Evolutionary conservation across 805 yeast species (phyloP).

Genomic region (Saturnispora dispora): DNA sequence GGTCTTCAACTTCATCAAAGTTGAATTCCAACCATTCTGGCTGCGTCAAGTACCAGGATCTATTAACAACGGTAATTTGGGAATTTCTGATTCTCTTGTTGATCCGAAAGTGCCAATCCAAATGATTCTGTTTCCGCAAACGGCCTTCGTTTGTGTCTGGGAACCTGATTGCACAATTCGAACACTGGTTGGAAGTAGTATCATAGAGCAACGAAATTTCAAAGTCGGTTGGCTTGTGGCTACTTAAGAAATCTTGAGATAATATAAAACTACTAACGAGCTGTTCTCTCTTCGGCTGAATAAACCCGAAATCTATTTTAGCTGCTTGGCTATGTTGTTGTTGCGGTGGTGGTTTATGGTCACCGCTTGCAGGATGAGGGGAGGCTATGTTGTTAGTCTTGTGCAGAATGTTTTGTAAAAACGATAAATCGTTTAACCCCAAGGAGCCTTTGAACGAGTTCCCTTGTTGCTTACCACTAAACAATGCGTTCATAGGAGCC

Average conservation of each 20-base stretch:
- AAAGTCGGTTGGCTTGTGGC: conserved; percentile 28
- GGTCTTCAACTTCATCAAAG: conserved; percentile 53
- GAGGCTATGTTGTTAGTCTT: conserved; percentile 2
- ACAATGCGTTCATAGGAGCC: conserved; percentile 1
- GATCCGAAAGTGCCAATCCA: conserved; percentile 95
- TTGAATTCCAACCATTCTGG: conserved; percentile 65
- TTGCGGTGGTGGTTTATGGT: background rate
- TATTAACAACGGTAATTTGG: conserved; percentile 46
- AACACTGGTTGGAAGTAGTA: conserved; percentile 71
- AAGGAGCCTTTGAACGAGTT: conserved; percentile 8
- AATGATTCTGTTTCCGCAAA: conserved; percentile 50
- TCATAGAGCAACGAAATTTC: conserved; percentile 40
- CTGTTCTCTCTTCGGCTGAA: conserved; percentile 14
- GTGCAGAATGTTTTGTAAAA: conserved; percentile 16
- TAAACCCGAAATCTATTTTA: conserved; percentile 17
- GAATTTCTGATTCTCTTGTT: conserved; percentile 55
- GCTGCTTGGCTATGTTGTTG: conserved; percentile 18
- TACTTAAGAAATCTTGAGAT: conserved; percentile 31
- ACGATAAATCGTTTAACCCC: conserved; percentile 14
- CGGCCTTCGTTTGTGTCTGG: conserved; percentile 48
- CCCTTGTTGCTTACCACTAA: background rate
- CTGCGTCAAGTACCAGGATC: conserved; percentile 75
- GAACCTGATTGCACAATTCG: conserved; percentile 84
- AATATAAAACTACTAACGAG: conserved; percentile 19
- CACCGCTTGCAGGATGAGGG: background rate